phyloP scores from a whole-genome alignment of 257 asterid species.

The Lycium barbarum region DNA sequence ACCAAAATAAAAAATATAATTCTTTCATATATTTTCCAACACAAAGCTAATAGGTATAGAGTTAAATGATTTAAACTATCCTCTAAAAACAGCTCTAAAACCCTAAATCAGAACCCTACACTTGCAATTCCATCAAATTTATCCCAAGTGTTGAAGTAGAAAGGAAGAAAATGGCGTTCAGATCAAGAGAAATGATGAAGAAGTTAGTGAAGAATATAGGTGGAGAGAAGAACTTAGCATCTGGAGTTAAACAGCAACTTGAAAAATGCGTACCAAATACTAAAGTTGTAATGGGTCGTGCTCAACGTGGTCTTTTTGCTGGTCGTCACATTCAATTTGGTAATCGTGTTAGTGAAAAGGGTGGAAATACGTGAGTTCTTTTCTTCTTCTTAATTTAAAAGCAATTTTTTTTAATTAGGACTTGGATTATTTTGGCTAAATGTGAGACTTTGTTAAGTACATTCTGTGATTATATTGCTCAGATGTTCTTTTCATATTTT shows the following conservation, averaged over 20 bases:
- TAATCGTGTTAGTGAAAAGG: constrained; percentile 85
- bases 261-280: constrained; percentile 64
- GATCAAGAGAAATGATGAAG: constrained; percentile 87
- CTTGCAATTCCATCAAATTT: background rate
- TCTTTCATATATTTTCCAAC: no score
- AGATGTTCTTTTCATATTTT: background rate
- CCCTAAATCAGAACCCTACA: background rate
- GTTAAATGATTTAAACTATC: no score
- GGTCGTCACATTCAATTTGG: constrained; percentile 96
- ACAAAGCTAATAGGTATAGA: no score
- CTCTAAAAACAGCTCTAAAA: background rate
- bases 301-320: constrained; percentile 89
- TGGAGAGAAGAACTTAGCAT: constrained; percentile 77
- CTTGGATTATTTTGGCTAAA: background rate
- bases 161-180: constrained; percentile 63
- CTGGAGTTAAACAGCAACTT: constrained; percentile 66
- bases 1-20: no score
- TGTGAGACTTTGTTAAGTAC: background rate
- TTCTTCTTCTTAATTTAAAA: background rate
- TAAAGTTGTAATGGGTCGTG: constrained; percentile 89
- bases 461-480: background rate
- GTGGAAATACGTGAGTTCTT: constrained; percentile 83
- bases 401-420: no score
- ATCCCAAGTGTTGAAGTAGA: background rate
- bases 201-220: constrained; percentile 77